Conservation (phyloP, 2,329 filamentous ascomycete genomes). For the Aspergillus ochraceoroseus region DNA sequence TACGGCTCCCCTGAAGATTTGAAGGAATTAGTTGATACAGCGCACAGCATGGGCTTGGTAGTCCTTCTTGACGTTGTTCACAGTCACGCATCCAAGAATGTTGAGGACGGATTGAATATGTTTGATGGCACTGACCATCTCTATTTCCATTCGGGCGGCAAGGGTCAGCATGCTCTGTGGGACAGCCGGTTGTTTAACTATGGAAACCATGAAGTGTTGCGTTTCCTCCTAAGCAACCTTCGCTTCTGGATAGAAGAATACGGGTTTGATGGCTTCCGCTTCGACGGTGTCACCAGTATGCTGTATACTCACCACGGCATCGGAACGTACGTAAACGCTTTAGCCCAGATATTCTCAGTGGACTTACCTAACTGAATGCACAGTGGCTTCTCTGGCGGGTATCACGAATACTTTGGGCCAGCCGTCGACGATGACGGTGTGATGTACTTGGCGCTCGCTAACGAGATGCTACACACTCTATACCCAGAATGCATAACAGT, state of each 20-base stretch:
- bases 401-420: conserved; percentile 94
- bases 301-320: conserved; percentile 94
- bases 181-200: conserved; percentile 98
- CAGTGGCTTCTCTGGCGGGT: conserved; percentile 92
- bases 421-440: conserved; percentile 89
- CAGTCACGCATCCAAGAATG: conserved; percentile 97
- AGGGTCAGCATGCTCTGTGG: conserved; percentile 88
- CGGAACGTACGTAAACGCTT: conserved; percentile 66
- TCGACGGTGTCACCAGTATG: conserved; percentile 98
- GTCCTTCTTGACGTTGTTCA: conserved; percentile 95
- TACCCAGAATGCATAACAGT: conserved; percentile 87
- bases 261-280: conserved; percentile 91
- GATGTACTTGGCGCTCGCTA: conserved; percentile 92
- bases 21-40: conserved; percentile 93
- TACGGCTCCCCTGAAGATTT: conserved; percentile 91
- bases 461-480: conserved; percentile 87
- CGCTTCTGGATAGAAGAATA: conserved; percentile 99
- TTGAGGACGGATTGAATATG: conserved; percentile 88
- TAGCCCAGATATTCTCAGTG: neutral
- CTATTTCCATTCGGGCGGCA: conserved; percentile 86
- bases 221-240: conserved; percentile 93
- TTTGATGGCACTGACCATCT: conserved; percentile 93
- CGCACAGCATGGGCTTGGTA: conserved; percentile 82
- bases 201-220: conserved; percentile 83
- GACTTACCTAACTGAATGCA: conserved; percentile 5